Evolutionary conservation across 169 alveolate species (phyloP).

Genomic region (Plasmodium blacklocki): DNA sequence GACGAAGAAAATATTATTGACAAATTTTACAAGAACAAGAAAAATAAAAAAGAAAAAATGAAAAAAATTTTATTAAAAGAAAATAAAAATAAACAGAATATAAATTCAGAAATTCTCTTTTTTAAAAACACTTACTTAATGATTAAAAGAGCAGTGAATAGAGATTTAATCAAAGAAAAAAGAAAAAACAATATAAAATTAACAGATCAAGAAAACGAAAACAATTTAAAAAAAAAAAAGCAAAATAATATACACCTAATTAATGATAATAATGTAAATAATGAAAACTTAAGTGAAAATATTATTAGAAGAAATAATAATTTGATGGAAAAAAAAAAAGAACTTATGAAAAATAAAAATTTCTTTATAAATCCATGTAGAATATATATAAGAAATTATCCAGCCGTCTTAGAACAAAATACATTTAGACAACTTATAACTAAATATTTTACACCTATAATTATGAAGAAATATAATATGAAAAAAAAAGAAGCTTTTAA

Average conservation of each 20-base stretch:
- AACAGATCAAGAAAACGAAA: slow-evolving; percentile 28
- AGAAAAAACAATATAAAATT: slow-evolving; percentile 13
- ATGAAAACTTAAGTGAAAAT: slow-evolving; percentile 37
- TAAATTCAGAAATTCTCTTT: slow-evolving; percentile 47
- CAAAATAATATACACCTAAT: slow-evolving; percentile 61
- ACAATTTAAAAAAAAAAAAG: slow-evolving; percentile 37
- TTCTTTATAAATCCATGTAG: slow-evolving; percentile 74
- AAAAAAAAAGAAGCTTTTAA: slow-evolving; percentile 75
- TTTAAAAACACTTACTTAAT: slow-evolving; percentile 69
- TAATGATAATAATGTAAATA: slow-evolving; percentile 60
- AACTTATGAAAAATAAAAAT: slow-evolving; percentile 71
- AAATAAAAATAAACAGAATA: background rate
- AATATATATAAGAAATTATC: slow-evolving; percentile 72
- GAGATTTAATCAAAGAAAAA: slow-evolving; percentile 49
- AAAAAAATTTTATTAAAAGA: slow-evolving; percentile 54
- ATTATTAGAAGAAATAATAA: slow-evolving; percentile 51
- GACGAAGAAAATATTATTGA: slow-evolving; percentile 59
- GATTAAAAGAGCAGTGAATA: slow-evolving; percentile 75
- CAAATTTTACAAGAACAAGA: slow-evolving; percentile 31
- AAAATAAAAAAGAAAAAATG: slow-evolving; percentile 68
- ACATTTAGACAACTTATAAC: slow-evolving; percentile 43
- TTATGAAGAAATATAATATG: slow-evolving; percentile 59
- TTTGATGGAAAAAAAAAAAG: slow-evolving; percentile 50
- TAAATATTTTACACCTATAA: slow-evolving; percentile 70
- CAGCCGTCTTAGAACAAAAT: slow-evolving; percentile 48